phyloP scores from a whole-genome alignment of 805 yeast species.

The Candida michaelii region DNA sequence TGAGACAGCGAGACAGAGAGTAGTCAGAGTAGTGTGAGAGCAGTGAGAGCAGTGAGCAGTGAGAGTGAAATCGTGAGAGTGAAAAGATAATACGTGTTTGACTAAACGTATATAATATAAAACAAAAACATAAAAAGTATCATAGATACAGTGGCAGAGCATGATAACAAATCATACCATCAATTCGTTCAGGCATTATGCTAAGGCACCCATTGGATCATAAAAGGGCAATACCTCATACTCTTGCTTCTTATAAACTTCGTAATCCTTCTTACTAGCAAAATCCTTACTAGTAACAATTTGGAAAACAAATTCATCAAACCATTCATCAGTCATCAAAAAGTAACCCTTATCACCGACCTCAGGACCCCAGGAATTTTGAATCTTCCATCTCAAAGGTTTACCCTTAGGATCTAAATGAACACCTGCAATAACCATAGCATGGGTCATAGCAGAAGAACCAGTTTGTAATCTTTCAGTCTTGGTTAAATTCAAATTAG shows the following conservation, averaged over 20 bases:
- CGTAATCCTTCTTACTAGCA: conserved; percentile 36
- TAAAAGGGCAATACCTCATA: conserved; percentile 35
- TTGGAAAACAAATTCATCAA: conserved; percentile 43
- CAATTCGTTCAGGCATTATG: conserved; percentile 11
- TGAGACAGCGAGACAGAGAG: too few relatives aligned
- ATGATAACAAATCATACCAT: too few relatives aligned
- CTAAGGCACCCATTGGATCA: conserved; percentile 47
- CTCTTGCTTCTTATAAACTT: conserved; percentile 34
- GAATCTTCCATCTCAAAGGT: conserved; percentile 46
- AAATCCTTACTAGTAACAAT: conserved; percentile 39
- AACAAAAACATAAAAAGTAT: too few relatives aligned
- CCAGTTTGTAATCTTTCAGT: conserved; percentile 68
- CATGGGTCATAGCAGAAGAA: conserved; percentile 84
- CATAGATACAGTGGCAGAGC: too few relatives aligned
- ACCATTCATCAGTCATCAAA: conserved; percentile 46
- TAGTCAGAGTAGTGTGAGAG: too few relatives aligned
- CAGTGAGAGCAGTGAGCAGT: too few relatives aligned
- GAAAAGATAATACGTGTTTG: too few relatives aligned
- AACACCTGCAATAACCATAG: conserved; percentile 83
- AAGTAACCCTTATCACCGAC: conserved; percentile 43
- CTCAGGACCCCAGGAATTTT: conserved; percentile 45
- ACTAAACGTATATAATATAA: neutral
- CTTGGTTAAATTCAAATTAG: conserved; percentile 52
- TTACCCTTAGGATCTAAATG: conserved; percentile 58
- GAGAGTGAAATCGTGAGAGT: too few relatives aligned